Conservation (phyloP, 108 stramenopile genomes). For the Cyclotella sp. region DNA sequence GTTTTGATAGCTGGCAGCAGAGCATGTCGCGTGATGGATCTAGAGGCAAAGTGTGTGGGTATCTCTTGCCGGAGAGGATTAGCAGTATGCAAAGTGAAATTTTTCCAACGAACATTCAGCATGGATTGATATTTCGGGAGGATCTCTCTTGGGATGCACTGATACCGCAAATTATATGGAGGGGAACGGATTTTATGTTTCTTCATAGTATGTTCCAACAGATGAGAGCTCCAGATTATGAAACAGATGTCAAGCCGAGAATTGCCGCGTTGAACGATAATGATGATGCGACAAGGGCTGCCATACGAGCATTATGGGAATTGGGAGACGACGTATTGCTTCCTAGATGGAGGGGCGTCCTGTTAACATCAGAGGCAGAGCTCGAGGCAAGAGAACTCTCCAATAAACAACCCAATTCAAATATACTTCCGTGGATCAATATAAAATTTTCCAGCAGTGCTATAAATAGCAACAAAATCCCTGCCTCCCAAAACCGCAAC, state of each 20-base stretch:
- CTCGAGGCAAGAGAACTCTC: constrained; percentile 23
- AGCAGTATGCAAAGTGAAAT: neutral
- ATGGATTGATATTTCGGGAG: constrained; percentile 31
- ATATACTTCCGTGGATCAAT: constrained; percentile 47
- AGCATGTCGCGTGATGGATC: neutral
- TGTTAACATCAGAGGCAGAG: constrained; percentile 47
- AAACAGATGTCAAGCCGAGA: constrained; percentile 20
- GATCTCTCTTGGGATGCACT: constrained; percentile 34
- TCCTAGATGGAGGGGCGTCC: constrained; percentile 52
- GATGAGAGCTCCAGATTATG: constrained; percentile 32
- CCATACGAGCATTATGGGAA: constrained; percentile 38
- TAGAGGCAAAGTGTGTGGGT: constrained; percentile 17
- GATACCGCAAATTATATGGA: constrained; percentile 56
- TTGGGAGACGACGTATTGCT: constrained; percentile 34
- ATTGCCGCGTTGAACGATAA: neutral
- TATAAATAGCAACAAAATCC: constrained; percentile 40
- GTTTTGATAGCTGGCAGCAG: constrained; percentile 50
- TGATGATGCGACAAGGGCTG: constrained; percentile 24
- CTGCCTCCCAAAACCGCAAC: constrained; percentile 18
- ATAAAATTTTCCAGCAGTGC: constrained; percentile 64
- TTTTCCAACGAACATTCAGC: neutral
- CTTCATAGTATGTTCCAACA: constrained; percentile 38
- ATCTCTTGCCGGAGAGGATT: constrained; percentile 21
- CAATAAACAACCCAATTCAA: constrained; percentile 8
- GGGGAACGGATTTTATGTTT: constrained; percentile 51